These are phyloP conservation scores for Xylaria sp. DNA, from an alignment of 2,329 filamentous ascomycete genomes.

Conservation along the genomic window DNA sequence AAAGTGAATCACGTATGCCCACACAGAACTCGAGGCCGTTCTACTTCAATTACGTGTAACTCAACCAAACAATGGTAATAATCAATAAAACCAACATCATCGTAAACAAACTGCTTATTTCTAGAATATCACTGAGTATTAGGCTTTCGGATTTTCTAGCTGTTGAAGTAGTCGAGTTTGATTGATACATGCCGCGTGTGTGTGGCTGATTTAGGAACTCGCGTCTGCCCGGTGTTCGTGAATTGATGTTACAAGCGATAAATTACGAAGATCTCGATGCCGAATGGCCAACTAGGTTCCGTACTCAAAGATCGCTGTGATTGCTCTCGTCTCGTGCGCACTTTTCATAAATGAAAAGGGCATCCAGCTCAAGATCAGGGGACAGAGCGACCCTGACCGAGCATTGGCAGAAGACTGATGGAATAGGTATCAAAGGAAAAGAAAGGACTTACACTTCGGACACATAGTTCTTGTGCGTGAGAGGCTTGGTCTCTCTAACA, in stretches of 20 bases:
- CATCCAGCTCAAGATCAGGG: constrained; percentile 55
- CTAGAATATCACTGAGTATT: no score
- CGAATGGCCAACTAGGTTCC: constrained; percentile 49
- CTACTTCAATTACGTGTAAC: no score
- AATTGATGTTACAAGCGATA: constrained; percentile 53
- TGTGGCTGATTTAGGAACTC: no score
- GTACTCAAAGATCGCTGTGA: constrained; percentile 56
- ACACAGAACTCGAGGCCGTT: no score
- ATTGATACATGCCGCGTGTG: no score
- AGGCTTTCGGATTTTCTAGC: no score
- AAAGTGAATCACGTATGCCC: no score
- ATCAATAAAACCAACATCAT: no score
- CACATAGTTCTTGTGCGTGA: no score
- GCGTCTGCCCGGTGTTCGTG: neutral
- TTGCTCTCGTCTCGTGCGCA: constrained; percentile 53
- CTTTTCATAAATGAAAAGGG: constrained; percentile 36
- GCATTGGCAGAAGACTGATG: constrained; percentile 54
- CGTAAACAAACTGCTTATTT: no score
- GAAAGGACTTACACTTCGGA: neutral
- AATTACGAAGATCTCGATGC: constrained; percentile 55
- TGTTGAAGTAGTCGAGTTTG: no score
- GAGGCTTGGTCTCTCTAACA: neutral
- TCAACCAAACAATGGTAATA: no score
- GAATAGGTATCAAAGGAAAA: neutral
- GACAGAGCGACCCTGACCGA: constrained; percentile 49